Evolutionary conservation across 177 flowering plant genomes (phyloP).

Genomic region (Vitis hybrid): DNA sequence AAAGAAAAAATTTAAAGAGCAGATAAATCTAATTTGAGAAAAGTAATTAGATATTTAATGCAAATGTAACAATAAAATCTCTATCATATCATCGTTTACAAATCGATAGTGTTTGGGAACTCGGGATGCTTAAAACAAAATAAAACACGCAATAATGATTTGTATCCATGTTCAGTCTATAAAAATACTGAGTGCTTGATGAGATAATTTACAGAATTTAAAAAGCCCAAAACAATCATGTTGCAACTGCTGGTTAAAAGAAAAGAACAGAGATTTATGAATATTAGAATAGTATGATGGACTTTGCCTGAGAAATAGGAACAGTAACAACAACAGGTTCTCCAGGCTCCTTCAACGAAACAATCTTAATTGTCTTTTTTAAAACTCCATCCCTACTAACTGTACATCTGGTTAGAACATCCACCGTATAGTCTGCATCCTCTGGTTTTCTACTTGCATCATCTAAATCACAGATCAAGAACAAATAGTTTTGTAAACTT

Average conservation of each 20-base stretch:
- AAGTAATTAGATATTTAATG: neutral
- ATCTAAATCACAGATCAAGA: slow-evolving; percentile 39
- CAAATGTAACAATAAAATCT: neutral
- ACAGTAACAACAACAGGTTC: slow-evolving; percentile 86
- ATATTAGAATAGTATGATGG: neutral
- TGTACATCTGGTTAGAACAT: slow-evolving; percentile 90
- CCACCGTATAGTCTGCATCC: slow-evolving; percentile 72
- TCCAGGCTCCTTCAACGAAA: slow-evolving; percentile 65
- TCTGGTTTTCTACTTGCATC: slow-evolving; percentile 77
- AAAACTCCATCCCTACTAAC: slow-evolving; percentile 54
- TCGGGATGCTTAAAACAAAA: neutral
- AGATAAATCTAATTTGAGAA: neutral
- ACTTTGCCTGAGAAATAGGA: slow-evolving; percentile 73
- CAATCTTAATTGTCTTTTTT: slow-evolving; percentile 58
- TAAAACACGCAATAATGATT: no score
- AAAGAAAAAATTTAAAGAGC: neutral
- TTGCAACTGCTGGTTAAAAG: neutral
- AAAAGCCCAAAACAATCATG: neutral
- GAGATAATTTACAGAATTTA: neutral
- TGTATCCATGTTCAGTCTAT: neutral
- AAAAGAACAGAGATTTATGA: no score
- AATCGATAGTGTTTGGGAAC: neutral
- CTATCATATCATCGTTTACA: neutral
- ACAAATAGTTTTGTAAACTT: neutral
- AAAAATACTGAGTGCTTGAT: neutral